Conservation (phyloP, 495 filamentous ascomycete species). For the Jackrogersella minutella region DNA sequence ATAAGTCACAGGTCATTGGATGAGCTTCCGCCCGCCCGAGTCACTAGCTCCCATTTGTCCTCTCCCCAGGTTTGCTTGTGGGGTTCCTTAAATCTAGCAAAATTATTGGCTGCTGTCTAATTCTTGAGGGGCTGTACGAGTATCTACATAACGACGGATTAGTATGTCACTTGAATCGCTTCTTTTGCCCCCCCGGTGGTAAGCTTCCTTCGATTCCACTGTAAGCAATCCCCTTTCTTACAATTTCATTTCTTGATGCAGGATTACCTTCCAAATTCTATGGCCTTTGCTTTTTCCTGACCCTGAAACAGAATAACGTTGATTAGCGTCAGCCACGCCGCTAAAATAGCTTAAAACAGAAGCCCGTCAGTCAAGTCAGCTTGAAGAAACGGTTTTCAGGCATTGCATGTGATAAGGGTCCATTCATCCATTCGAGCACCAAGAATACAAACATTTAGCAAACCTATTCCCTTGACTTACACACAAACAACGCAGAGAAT, state of each 20-base stretch:
- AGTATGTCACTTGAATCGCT: neutral
- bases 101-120: conserved; percentile 16
- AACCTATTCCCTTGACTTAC: neutral
- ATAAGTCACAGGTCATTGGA: conserved; percentile 8
- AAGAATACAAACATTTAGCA: conserved; percentile 25
- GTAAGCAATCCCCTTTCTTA: conserved; percentile 1
- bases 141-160: conserved; percentile 17
- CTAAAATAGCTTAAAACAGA: conserved; percentile 11
- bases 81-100: neutral
- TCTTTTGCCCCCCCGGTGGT: neutral
- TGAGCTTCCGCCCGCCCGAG: conserved; percentile 39
- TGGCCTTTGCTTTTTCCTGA: conserved; percentile 2
- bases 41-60: conserved; percentile 35
- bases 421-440: neutral
- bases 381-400: conserved; percentile 10
- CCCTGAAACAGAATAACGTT: conserved; percentile 35
- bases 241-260: neutral
- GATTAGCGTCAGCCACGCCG: conserved; percentile 20
- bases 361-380: conserved; percentile 5
- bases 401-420: conserved; percentile 35
- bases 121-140: conserved; percentile 11
- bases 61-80: conserved; percentile 34
- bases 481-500: conserved; percentile 11
- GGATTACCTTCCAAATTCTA: conserved; percentile 3
- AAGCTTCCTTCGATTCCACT: conserved; percentile 16